Evolutionary conservation across 176 grass and related monocot species (phyloP), one percentile per base, ranked within the genome.

Genomic region (Alloteropsis semialata): DNA sequence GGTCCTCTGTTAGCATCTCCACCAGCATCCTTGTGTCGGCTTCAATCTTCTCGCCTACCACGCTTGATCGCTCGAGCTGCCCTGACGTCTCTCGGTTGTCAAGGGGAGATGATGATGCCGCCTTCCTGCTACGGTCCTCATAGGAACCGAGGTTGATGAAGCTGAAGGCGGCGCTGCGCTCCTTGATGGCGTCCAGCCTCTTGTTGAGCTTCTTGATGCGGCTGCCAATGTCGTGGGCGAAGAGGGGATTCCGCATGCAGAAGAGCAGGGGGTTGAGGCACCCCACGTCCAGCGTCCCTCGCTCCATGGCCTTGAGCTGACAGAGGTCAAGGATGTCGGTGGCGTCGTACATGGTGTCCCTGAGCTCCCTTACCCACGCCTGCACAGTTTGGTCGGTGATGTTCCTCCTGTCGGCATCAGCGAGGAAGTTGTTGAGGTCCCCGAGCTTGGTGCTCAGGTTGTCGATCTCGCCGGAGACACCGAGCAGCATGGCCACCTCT

Each of bases 31-130:
- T 63, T 9, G 79, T 66, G 39, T 68, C 71, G 24, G 70, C 69
- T 21, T 85, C 49, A 18, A 85, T 85, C 22, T 74, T 72, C 37
- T 72, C 74, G 0, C 87, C 81, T 0, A 84, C 64, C 64, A 65
- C 63, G 38, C 33, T 38, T 3, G 33, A 65, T 1, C 18, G 63
- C 8, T 37, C 63, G 3, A 38, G 18, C 18, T 38, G 18, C 3
- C 33, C 63, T 13, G 64, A 39, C 7, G 36, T 67, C 36, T 67
- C 63, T 0, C 63, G 63, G 63, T 11, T 38, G 63, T 16, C 9
- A 22, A 12, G 18, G 18, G 2, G 63, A 11, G 17, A 22, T 37
- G 63, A 8, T 5, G n/a, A 21, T 65, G n/a, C 12, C 24, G 11
- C 32, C 62, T 65, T 38, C 1, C 33, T 38, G 17, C 41, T 42